Percentiles rank a stretch among this genome's conserved stretches.
Evolutionary conservation across 2,329 filamentous ascomycete genomes (phyloP).

Genomic region (Curvularia hawaiiensis): DNA sequence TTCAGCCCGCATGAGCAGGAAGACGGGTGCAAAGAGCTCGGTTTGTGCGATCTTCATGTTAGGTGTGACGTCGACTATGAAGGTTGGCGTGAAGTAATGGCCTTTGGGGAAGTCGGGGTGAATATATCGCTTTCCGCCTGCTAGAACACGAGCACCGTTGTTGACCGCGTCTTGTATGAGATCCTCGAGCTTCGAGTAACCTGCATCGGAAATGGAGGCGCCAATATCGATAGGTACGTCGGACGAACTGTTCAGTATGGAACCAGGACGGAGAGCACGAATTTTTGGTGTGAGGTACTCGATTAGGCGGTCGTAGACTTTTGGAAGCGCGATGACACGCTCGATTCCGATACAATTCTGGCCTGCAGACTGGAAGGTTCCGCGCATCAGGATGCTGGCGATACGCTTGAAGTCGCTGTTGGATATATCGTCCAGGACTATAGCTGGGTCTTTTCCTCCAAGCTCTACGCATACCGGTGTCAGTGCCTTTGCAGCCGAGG

Average conservation of each 20-base stretch:
- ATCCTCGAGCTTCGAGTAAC: conserved; percentile 75
- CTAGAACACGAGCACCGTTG: conserved; percentile 79
- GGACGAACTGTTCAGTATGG: conserved; percentile 58
- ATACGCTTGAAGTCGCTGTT: conserved; percentile 71
- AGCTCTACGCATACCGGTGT: conserved; percentile 90
- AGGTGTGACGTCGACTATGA: conserved; percentile 86
- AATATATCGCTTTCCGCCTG: conserved; percentile 72
- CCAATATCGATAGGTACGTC: conserved; percentile 73
- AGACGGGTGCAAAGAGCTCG: conserved; percentile 92
- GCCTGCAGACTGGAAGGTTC: conserved; percentile 91
- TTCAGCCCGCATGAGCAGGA: conserved; percentile 78
- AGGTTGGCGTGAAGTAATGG: conserved; percentile 91
- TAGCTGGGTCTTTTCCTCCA: conserved; percentile 91
- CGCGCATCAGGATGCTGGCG: conserved; percentile 82
- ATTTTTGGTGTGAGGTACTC: conserved; percentile 75
- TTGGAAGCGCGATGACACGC: conserved; percentile 80
- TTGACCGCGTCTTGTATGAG: conserved; percentile 79
- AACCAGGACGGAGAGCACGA: conserved; percentile 75
- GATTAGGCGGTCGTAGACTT: conserved; percentile 76
- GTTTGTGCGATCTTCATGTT: conserved; percentile 86
- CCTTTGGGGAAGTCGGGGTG: conserved; percentile 78
- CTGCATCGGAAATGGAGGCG: conserved; percentile 81
- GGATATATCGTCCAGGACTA: conserved; percentile 79
- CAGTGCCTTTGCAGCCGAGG: conserved; percentile 82
- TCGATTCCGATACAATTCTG: conserved; percentile 99